These are phyloP conservation scores for Pythium aphanidermatum DNA, from an alignment of 352 stramenopile genomes.

Conservation along the genomic window DNA sequence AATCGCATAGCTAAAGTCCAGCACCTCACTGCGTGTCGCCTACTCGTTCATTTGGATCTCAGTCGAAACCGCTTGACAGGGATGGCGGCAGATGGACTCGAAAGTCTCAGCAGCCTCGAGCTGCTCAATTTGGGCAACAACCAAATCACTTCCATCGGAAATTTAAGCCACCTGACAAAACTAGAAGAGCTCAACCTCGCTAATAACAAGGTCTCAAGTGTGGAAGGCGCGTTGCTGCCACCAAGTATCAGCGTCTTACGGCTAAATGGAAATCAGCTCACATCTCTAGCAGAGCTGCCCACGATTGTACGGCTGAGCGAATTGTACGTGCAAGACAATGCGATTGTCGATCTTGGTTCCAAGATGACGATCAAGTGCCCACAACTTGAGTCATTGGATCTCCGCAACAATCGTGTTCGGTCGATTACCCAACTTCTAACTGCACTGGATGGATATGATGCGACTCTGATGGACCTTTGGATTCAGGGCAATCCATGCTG, in stretches of 20 bases:
- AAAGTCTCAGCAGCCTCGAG: constrained; percentile 46
- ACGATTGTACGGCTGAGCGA: constrained; percentile 43
- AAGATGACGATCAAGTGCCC: constrained; percentile 28
- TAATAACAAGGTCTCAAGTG: constrained; percentile 43
- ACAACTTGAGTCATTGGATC: constrained; percentile 63
- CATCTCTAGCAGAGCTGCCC: constrained; percentile 33
- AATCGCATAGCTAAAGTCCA: constrained; percentile 49
- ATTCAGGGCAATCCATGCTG: constrained; percentile 63
- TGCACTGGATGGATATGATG: constrained; percentile 8
- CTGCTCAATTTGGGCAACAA: constrained; percentile 66
- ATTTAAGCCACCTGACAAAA: constrained; percentile 55
- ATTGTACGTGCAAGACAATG: constrained; percentile 61
- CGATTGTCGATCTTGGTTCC: constrained; percentile 25
- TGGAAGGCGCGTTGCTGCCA: constrained; percentile 45
- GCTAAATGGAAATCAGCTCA: constrained; percentile 32
- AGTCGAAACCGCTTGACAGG: constrained; percentile 51
- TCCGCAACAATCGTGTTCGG: constrained; percentile 53
- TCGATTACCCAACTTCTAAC: constrained; percentile 17
- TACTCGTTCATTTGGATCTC: constrained; percentile 64
- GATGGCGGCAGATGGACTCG: constrained; percentile 41
- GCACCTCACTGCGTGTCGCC: constrained; percentile 40
- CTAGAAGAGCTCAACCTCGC: constrained; percentile 67
- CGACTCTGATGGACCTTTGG: constrained; percentile 54
- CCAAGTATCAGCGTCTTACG: constrained; percentile 37
- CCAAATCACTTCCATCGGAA: constrained; percentile 42